phyloP scores from a whole-genome alignment of 768 basidiomycete genomes.

The Leccinum broughii region DNA sequence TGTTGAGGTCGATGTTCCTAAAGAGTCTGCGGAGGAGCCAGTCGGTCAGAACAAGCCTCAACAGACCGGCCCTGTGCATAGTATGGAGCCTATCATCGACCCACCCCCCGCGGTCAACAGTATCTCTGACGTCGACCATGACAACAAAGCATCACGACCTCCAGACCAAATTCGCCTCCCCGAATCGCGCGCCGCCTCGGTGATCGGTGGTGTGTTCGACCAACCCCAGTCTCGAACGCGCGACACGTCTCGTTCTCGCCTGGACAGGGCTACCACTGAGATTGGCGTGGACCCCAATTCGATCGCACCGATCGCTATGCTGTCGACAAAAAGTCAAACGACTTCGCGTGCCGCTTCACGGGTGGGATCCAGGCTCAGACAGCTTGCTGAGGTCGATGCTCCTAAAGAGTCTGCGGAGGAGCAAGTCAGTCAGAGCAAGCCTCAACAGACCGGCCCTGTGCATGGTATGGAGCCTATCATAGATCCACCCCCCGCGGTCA shows the following conservation, averaged over 20 bases:
- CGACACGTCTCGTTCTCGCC: constrained; percentile 12
- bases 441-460: background rate
- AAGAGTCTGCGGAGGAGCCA: background rate
- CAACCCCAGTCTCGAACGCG: constrained; percentile 18
- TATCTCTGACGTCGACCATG: constrained; percentile 17
- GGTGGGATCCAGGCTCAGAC: constrained; percentile 6
- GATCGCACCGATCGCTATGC: constrained; percentile 5
- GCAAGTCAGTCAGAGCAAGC: constrained; percentile 1
- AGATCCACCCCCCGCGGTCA: constrained; percentile 8
- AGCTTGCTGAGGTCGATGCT: background rate
- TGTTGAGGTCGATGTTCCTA: background rate
- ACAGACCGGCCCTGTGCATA: background rate
- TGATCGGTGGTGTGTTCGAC: constrained; percentile 29
- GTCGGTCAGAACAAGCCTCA: background rate
- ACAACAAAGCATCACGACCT: constrained; percentile 2
- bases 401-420: constrained; percentile 4
- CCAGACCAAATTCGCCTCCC: constrained; percentile 29
- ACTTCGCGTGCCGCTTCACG: constrained; percentile 8
- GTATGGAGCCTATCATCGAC: constrained; percentile 10
- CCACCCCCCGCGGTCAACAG: constrained; percentile 11
- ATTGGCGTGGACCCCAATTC: constrained; percentile 5
- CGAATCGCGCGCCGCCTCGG: constrained; percentile 32
- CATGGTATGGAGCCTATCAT: constrained; percentile 13
- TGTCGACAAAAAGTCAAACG: constrained; percentile 2
- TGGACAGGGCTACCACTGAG: constrained; percentile 18